A percentile compares a stretch with the other conserved stretches of the same genome.
phyloP scores from a whole-genome alignment of 139 green algal species.

The Zygnema cylindricum region DNA sequence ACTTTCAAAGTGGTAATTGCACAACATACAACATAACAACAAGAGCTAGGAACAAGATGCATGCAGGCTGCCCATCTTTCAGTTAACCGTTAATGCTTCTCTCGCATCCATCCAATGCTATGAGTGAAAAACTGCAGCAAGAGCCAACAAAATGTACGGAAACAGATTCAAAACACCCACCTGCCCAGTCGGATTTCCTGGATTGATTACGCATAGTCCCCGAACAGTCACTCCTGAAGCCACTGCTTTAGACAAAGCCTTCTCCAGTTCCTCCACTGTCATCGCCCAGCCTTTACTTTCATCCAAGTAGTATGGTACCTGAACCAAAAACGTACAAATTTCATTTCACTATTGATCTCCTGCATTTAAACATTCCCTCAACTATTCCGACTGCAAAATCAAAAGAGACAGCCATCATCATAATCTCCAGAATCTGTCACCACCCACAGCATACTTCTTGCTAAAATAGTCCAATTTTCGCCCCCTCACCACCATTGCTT shows the following conservation, averaged over 20 bases:
- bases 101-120: not conserved
- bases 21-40: too few species aligned
- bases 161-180: conserved; percentile 3
- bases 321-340: too few species aligned
- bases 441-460: too few species aligned
- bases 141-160: not conserved
- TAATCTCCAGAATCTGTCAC: not conserved
- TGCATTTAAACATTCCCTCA: too few species aligned
- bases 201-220: conserved; percentile 92
- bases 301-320: conserved; percentile 88
- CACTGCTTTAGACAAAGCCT: conserved; percentile 63
- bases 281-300: conserved; percentile 83
- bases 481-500: not conserved
- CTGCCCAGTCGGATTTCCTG: conserved; percentile 92
- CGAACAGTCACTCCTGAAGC: conserved; percentile 73
- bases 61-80: too few species aligned
- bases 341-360: too few species aligned
- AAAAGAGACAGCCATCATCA: not conserved
- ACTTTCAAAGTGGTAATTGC: too few species aligned
- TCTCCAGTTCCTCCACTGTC: conserved; percentile 70
- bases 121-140: not conserved
- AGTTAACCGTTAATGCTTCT: too few species aligned
- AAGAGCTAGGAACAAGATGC: too few species aligned
- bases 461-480: too few species aligned
- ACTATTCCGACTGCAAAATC: too few species aligned